A percentile compares a stretch with the other conserved stretches of the same genome.
phyloP scores from a whole-genome alignment of 352 stramenopile species.

The Phytophthora cajani region DNA sequence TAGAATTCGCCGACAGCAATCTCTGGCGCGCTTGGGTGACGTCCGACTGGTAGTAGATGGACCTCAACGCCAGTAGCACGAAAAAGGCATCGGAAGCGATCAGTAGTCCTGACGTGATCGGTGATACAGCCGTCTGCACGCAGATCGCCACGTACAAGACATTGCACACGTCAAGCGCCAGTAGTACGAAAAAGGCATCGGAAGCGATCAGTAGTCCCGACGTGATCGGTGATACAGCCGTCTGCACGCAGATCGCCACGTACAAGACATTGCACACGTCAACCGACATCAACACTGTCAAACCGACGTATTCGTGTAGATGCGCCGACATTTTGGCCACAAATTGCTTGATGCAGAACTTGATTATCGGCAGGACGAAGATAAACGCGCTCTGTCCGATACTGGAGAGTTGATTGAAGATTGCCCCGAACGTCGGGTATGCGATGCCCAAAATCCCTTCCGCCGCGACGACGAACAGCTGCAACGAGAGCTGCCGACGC shows the following conservation, averaged over 20 bases:
- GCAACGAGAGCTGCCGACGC: constrained; percentile 2
- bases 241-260: constrained; percentile 37
- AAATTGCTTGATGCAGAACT: constrained; percentile 33
- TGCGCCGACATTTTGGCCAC: constrained; percentile 15
- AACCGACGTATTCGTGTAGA: constrained; percentile 33
- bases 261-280: constrained; percentile 48
- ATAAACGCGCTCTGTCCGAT: constrained; percentile 13
- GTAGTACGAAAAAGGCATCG: constrained; percentile 21
- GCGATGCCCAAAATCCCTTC: constrained; percentile 13
- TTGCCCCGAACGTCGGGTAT: constrained; percentile 18
- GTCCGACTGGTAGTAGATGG: constrained; percentile 19
- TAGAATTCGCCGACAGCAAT: neutral
- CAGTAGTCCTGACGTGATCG: constrained; percentile 15
- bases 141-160: constrained; percentile 34
- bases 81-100: constrained; percentile 29
- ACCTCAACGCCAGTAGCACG: constrained; percentile 8
- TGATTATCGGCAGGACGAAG: constrained; percentile 15
- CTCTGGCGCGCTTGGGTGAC: neutral
- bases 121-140: constrained; percentile 36
- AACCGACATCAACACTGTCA: constrained; percentile 35
- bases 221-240: constrained; percentile 20
- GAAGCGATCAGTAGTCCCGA: constrained; percentile 20
- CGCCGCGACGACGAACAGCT: constrained; percentile 11
- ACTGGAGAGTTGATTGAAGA: constrained; percentile 12
- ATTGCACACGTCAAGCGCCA: constrained; percentile 42